Conservation (phyloP, 2,329 filamentous ascomycete genomes). For the Stagonosporopsis cucurbitacearum region DNA sequence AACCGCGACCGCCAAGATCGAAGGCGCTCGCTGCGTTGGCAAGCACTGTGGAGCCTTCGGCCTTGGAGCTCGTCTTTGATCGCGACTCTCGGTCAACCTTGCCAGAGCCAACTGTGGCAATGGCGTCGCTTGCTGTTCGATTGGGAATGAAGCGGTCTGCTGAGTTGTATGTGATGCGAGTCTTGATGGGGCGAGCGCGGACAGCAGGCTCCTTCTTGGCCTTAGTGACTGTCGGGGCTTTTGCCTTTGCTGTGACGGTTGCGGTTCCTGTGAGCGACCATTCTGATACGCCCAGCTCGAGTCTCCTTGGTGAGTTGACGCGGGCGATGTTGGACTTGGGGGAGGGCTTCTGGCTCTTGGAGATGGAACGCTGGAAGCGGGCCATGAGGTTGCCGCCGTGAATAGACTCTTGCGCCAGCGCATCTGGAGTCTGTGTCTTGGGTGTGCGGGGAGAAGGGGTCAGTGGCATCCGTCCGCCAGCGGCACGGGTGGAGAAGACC, state of each 20-base stretch:
- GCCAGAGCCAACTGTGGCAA: slow-evolving; percentile 78
- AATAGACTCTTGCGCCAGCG: slow-evolving; percentile 70
- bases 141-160: slow-evolving; percentile 97
- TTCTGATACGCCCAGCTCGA: slow-evolving; percentile 92
- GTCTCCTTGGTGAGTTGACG: slow-evolving; percentile 76
- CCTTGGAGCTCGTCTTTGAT: slow-evolving; percentile 72
- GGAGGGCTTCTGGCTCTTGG: slow-evolving; percentile 76
- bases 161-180: slow-evolving; percentile 63
- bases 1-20: slow-evolving; percentile 65
- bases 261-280: slow-evolving; percentile 90
- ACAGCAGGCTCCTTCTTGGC: slow-evolving; percentile 43
- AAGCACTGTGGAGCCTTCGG: slow-evolving; percentile 77
- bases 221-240: slow-evolving; percentile 60
- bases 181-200: slow-evolving; percentile 46
- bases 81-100: slow-evolving; percentile 72
- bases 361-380: slow-evolving; percentile 74
- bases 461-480: slow-evolving; percentile 91
- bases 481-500: slow-evolving; percentile 89
- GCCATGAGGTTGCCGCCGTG: slow-evolving; percentile 75
- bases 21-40: slow-evolving; percentile 74
- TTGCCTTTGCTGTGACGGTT: slow-evolving; percentile 40
- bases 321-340: slow-evolving; percentile 96
- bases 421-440: slow-evolving; percentile 57
- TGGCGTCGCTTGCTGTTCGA: slow-evolving; percentile 85
- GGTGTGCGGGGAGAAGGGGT: slow-evolving; percentile 81